These are phyloP conservation scores for Pyronema domesticum DNA, from an alignment of 495 filamentous ascomycete species.

Conservation along the genomic window DNA sequence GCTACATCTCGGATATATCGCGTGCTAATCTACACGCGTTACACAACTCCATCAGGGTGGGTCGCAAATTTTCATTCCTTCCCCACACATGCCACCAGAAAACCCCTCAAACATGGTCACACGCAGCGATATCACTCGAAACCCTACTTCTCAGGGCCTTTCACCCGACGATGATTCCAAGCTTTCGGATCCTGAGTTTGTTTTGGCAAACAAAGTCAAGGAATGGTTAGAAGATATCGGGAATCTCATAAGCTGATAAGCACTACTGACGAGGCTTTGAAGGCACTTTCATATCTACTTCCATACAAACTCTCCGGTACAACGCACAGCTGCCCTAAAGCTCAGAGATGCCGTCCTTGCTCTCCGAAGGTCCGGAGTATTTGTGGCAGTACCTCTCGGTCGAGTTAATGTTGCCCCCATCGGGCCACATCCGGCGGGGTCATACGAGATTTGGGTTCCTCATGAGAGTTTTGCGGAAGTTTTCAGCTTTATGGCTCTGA, in stretches of 20 bases:
- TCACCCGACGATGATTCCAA: background rate
- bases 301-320: background rate
- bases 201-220: background rate
- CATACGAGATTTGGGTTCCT: conserved; percentile 2
- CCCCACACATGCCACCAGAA: no score
- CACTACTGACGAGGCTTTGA: background rate
- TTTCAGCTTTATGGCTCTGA: conserved; percentile 1
- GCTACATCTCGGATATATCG: no score
- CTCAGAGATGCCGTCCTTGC: background rate
- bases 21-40: no score
- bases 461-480: background rate
- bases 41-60: no score
- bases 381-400: background rate
- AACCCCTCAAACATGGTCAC: no score
- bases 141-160: no score
- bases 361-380: background rate
- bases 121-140: no score
- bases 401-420: background rate
- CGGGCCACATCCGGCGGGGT: background rate
- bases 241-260: background rate
- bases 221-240: background rate
- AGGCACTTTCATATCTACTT: conserved; percentile 1
- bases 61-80: no score
- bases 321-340: background rate
- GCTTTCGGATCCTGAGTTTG: background rate